A percentile compares a stretch with the other conserved stretches of the same genome.
phyloP scores from a whole-genome alignment of 176 grass and related monocot species.

The Eragrostis curvula region DNA sequence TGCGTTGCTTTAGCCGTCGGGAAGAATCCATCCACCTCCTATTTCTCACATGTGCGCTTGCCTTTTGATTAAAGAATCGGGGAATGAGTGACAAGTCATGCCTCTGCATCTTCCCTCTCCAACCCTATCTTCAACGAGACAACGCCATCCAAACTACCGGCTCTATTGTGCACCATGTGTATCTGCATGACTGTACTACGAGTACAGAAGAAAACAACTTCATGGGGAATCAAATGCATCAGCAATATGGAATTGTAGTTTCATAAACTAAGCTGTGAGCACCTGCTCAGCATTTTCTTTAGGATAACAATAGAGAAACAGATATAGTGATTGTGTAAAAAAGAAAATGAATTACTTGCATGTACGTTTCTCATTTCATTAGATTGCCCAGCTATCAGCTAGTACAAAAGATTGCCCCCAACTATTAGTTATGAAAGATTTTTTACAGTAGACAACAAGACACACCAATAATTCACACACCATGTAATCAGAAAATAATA shows the following conservation, averaged over 20 bases:
- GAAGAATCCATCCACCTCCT: conserved; percentile 5
- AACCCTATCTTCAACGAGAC: conserved; percentile 35
- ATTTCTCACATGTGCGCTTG: conserved; percentile 54
- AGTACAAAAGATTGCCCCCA: background rate
- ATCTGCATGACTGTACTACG: conserved; percentile 5
- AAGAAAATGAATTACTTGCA: background rate
- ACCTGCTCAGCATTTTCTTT: background rate
- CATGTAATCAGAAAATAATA: conserved; percentile 24
- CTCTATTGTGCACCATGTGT: conserved; percentile 26
- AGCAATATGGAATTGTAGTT: background rate
- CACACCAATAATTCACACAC: background rate
- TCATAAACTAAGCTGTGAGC: background rate
- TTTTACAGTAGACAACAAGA: background rate
- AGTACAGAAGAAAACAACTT: background rate
- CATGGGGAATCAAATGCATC: background rate
- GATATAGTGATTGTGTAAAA: background rate
- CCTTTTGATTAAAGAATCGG: conserved; percentile 68
- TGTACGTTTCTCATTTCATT: background rate
- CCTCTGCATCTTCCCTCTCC: conserved; percentile 30
- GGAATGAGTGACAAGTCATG: conserved; percentile 28
- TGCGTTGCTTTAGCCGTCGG: conserved; percentile 48
- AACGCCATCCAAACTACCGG: conserved; percentile 40
- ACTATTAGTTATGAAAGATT: background rate
- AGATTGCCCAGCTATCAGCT: no score
- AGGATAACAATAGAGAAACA: background rate